A percentile compares a stretch with the other conserved stretches of the same genome.
These are phyloP conservation scores for Fonsecaea pedrosoi DNA, from an alignment of 2,329 filamentous ascomycete genomes.

Conservation along the genomic window DNA sequence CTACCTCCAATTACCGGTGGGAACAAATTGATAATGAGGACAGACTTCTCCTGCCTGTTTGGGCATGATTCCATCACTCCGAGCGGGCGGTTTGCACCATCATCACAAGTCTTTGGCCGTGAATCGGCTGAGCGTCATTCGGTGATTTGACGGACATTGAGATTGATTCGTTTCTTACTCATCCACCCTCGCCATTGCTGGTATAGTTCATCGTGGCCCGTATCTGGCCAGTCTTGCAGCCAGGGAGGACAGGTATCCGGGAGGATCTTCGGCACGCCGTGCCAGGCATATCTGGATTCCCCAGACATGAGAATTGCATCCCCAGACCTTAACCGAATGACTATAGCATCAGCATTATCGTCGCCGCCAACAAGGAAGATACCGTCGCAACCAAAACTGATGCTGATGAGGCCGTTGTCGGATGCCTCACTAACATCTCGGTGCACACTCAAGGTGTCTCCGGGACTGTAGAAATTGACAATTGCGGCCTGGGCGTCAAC, in stretches of 20 bases:
- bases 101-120: background rate
- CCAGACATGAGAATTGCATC: conserved; percentile 91
- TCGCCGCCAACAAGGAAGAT: conserved; percentile 83
- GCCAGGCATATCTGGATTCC: conserved; percentile 86
- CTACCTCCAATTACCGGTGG: background rate
- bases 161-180: conserved; percentile 81
- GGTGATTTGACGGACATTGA: conserved; percentile 88
- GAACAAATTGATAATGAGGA: conserved; percentile 18
- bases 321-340: conserved; percentile 75
- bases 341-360: conserved; percentile 51
- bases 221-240: conserved; percentile 76
- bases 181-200: conserved; percentile 86
- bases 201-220: conserved; percentile 53
- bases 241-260: conserved; percentile 77
- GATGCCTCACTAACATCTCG: conserved; percentile 90
- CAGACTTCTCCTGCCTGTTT: conserved; percentile 29
- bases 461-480: conserved; percentile 88
- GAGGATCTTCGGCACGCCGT: conserved; percentile 88
- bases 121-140: background rate
- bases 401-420: conserved; percentile 77
- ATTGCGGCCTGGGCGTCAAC: conserved; percentile 88
- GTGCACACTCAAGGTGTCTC: conserved; percentile 90
- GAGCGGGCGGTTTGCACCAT: background rate
- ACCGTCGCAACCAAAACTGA: conserved; percentile 89
- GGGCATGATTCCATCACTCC: conserved; percentile 11